phyloP scores from a whole-genome alignment of 805 yeast genomes.

The Saccharomycopsis sp. region DNA sequence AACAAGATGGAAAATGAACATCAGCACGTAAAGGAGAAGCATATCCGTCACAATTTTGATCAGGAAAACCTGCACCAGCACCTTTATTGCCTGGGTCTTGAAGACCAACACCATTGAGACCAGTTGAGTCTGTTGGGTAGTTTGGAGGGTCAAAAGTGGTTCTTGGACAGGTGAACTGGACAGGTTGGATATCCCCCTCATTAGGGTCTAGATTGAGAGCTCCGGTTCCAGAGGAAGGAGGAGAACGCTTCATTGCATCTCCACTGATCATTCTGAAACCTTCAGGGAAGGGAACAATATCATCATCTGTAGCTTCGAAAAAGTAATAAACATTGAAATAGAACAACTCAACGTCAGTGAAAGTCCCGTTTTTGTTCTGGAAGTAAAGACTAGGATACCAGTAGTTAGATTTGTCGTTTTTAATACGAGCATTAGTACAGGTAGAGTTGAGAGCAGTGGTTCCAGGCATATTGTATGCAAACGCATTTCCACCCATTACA shows the following conservation, averaged over 20 bases:
- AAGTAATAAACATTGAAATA: slow-evolving; percentile 14
- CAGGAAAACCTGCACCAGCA: slow-evolving; percentile 12
- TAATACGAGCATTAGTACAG: slow-evolving; percentile 10
- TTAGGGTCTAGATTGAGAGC: slow-evolving; percentile 1
- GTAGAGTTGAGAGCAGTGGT: slow-evolving; percentile 5
- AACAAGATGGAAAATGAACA: slow-evolving; percentile 14
- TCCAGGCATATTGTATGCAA: slow-evolving; percentile 9
- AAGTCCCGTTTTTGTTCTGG: slow-evolving; percentile 3
- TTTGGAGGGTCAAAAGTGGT: neutral
- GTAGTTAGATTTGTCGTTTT: slow-evolving; percentile 13
- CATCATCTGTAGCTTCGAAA: slow-evolving; percentile 14
- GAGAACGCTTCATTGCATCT: slow-evolving; percentile 9
- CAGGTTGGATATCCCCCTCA: slow-evolving; percentile 7
- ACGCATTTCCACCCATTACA: slow-evolving; percentile 12
- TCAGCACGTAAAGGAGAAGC: slow-evolving; percentile 15
- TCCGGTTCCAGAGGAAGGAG: slow-evolving; percentile 8
- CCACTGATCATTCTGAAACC: slow-evolving; percentile 16
- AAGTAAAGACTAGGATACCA: slow-evolving; percentile 10
- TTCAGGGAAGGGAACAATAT: slow-evolving; percentile 11
- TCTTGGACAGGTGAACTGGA: slow-evolving; percentile 13
- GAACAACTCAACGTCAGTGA: slow-evolving; percentile 5
- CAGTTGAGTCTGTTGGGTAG: slow-evolving; percentile 7
- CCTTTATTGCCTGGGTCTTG: slow-evolving; percentile 9
- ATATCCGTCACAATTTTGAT: slow-evolving; percentile 8
- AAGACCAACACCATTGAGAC: slow-evolving; percentile 9